These are phyloP conservation scores for Lagerstroemia fauriei DNA, from an alignment of 441 rosid species.

Conservation along the genomic window DNA sequence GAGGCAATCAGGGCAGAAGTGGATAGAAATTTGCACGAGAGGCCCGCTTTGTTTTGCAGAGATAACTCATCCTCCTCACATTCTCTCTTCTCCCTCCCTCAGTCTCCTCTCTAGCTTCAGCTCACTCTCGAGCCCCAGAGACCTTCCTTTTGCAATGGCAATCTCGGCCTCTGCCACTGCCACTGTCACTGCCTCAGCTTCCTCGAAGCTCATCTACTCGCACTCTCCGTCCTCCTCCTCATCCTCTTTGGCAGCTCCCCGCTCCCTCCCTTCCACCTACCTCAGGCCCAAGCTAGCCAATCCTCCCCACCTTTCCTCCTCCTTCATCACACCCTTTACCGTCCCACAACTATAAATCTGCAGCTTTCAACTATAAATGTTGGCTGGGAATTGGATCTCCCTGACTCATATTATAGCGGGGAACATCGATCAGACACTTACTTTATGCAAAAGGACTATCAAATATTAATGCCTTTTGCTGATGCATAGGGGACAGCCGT, in stretches of 20 bases:
- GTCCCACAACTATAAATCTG: constrained; percentile 8
- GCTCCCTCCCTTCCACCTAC: constrained; percentile 19
- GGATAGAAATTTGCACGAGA: too few relatives aligned
- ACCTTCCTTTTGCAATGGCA: constrained; percentile 38
- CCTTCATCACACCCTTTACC: constrained; percentile 43
- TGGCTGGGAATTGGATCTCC: too few relatives aligned
- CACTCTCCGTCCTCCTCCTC: constrained; percentile 29
- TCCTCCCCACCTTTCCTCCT: constrained; percentile 45
- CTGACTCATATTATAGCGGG: too few relatives aligned
- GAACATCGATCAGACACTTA: too few relatives aligned
- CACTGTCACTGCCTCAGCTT: constrained; percentile 39
- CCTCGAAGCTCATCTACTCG: constrained; percentile 39
- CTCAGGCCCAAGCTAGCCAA: constrained; percentile 29
- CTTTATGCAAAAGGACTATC: too few relatives aligned
- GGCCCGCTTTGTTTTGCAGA: background rate
- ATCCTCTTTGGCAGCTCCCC: background rate
- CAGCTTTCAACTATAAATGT: too few relatives aligned
- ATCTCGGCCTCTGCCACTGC: constrained; percentile 40
- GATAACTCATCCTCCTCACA: background rate
- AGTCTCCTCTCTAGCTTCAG: background rate
- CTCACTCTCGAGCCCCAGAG: background rate
- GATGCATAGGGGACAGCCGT: too few relatives aligned
- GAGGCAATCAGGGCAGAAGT: too few relatives aligned
- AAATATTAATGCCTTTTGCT: too few relatives aligned
- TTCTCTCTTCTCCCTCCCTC: background rate